A percentile compares a stretch with the other conserved stretches of the same genome.
Conservation (phyloP, 176 grass and related monocot species). For the sorghum (Sorghum bicolor) region Sorghum_bicolor_NCBIv3 NC_012872.2:55900001-55900500, state of each 20-base stretch:
- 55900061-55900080: slow-evolving; percentile 48
- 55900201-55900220: slow-evolving; percentile 46
- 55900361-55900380: slow-evolving; percentile 45
- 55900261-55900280: slow-evolving; percentile 44
- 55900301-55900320: slow-evolving; percentile 36
- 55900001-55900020: slow-evolving; percentile 56
- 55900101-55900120: slow-evolving; percentile 56
- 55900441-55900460: slow-evolving; percentile 31
- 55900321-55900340: slow-evolving; percentile 60
- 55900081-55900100: slow-evolving; percentile 50
- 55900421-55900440: slow-evolving; percentile 47
- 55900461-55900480: slow-evolving; percentile 45
- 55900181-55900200: slow-evolving; percentile 40
- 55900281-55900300: slow-evolving; percentile 33
- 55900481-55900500: slow-evolving; percentile 38
- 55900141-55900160: slow-evolving; percentile 37
- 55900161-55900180: slow-evolving; percentile 46
- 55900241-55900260: slow-evolving; percentile 47
- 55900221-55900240: slow-evolving; percentile 50
- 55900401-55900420: slow-evolving; percentile 63
- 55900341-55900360: slow-evolving; percentile 50
- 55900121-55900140: slow-evolving; percentile 50
- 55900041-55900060: slow-evolving; percentile 40
- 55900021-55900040: slow-evolving; percentile 46
- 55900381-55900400: slow-evolving; percentile 38